Conservation (phyloP, 192 early-diverging fungal genomes). For the Podila clonocystis region DNA sequence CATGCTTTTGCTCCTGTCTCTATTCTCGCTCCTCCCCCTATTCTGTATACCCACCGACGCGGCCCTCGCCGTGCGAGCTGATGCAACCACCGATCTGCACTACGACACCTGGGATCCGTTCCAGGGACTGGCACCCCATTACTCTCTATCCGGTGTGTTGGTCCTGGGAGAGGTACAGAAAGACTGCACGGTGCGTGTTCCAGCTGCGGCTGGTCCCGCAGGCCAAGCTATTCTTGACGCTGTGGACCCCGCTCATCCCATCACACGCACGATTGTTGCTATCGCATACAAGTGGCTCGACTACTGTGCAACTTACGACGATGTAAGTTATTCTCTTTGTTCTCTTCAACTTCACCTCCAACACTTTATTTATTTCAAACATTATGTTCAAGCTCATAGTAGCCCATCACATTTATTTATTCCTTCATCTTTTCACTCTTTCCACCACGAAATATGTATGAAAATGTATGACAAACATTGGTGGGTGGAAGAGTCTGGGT, state of each 20-base stretch:
- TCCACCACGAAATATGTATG: no score
- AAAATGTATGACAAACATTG: no score
- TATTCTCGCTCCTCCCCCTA: neutral
- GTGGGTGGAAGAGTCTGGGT: no score
- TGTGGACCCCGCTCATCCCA: conserved; percentile 5
- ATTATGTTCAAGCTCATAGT: no score
- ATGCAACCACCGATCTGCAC: conserved; percentile 2
- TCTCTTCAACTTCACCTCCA: neutral
- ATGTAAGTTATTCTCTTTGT: conserved; percentile 19
- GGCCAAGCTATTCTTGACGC: conserved; percentile 25
- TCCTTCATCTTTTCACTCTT: no score
- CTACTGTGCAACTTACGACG: conserved; percentile 45
- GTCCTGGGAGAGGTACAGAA: conserved; percentile 26
- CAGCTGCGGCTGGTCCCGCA: conserved; percentile 6
- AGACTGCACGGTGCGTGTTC: conserved; percentile 23
- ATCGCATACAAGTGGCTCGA: conserved; percentile 39
- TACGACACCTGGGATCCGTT: conserved; percentile 35
- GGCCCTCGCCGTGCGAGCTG: conserved; percentile 21
- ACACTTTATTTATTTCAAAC: neutral
- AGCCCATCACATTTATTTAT: no score
- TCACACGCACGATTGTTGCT: conserved; percentile 13
- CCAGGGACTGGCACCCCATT: conserved; percentile 13
- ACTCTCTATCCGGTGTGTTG: conserved; percentile 29
- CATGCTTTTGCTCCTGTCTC: conserved; percentile 1
- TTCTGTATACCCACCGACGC: conserved; percentile 23